phyloP scores from a whole-genome alignment of 1,284 basidiomycete species.

The Peniophora sp. region DNA sequence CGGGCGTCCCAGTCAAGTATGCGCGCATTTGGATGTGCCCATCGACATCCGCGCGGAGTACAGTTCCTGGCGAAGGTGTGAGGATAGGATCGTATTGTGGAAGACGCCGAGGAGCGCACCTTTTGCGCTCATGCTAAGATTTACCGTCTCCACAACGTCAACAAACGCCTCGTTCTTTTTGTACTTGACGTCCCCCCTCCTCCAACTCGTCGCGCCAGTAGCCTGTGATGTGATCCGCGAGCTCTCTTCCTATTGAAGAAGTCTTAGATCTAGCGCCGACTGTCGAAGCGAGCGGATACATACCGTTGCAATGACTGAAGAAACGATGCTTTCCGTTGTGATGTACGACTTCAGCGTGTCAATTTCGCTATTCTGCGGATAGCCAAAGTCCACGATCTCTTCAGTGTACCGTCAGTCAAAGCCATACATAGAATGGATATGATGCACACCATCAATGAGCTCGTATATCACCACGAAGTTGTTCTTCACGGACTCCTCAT shows the following conservation, averaged over 20 bases:
- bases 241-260: slow-evolving; percentile 75
- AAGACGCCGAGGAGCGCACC: slow-evolving; percentile 37
- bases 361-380: slow-evolving; percentile 98
- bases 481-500: slow-evolving; percentile 97
- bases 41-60: slow-evolving; percentile 95
- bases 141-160: slow-evolving; percentile 95
- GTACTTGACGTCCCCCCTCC: slow-evolving; percentile 91
- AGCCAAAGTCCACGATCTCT: slow-evolving; percentile 99
- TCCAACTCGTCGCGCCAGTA: slow-evolving; percentile 91
- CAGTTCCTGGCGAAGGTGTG: slow-evolving; percentile 54
- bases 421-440: neutral
- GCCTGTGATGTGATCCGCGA: slow-evolving; percentile 96
- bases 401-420: slow-evolving; percentile 4
- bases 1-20: slow-evolving; percentile 91
- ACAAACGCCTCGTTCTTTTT: slow-evolving; percentile 99
- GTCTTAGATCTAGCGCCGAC: neutral
- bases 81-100: neutral
- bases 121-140: slow-evolving; percentile 94
- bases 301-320: slow-evolving; percentile 73
- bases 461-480: slow-evolving; percentile 98
- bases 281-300: slow-evolving; percentile 18
- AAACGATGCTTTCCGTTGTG: slow-evolving; percentile 94
- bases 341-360: slow-evolving; percentile 98
- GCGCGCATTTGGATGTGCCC: slow-evolving; percentile 98
- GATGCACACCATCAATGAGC: slow-evolving; percentile 76